A percentile compares a stretch with the other conserved stretches of the same genome.
Evolutionary conservation across 2,329 filamentous ascomycete genomes (phyloP).

Genomic region (Torrubiella hemipterigena): DNA sequence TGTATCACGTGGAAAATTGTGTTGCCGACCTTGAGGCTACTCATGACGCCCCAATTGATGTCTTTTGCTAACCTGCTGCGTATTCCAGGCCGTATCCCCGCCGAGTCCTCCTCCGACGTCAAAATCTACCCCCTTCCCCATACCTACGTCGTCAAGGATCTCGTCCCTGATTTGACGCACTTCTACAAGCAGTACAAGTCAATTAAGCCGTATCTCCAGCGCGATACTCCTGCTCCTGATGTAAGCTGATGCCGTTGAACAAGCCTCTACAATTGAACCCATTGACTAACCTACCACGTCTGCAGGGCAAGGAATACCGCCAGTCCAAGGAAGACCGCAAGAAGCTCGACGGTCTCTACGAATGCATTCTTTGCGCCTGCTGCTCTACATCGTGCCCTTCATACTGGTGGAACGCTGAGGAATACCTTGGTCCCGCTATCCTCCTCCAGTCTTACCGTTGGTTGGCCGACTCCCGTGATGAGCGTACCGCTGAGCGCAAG

Average conservation of each 20-base stretch:
- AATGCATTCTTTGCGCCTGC: conserved; percentile 98
- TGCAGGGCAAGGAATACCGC: conserved; percentile 85
- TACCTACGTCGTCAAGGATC: conserved; percentile 98
- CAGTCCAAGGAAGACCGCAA: conserved; percentile 85
- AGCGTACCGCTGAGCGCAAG: conserved; percentile 80
- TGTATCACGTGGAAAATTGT: conserved; percentile 21
- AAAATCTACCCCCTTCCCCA: conserved; percentile 98
- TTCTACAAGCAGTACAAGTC: conserved; percentile 99
- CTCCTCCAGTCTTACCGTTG: conserved; percentile 97
- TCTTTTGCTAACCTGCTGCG: conserved; percentile 14
- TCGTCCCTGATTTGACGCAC: conserved; percentile 92
- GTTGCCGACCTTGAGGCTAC: not conserved
- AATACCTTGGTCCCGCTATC: conserved; percentile 94
- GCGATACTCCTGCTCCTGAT: conserved; percentile 71
- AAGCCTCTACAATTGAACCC: not conserved
- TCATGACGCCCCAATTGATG: not conserved
- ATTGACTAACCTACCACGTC: conserved; percentile 7
- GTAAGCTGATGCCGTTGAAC: conserved; percentile 35
- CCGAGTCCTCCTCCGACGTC: conserved; percentile 65
- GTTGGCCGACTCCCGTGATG: conserved; percentile 89
- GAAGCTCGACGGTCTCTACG: conserved; percentile 96
- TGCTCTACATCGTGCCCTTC: conserved; percentile 99
- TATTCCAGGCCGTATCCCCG: conserved; percentile 83
- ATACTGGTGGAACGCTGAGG: conserved; percentile 99
- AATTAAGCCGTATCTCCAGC: conserved; percentile 96